Percentiles rank a stretch among this genome's conserved stretches.
Conservation (phyloP, 75 land plant genomes). For the Picea glauca region DNA sequence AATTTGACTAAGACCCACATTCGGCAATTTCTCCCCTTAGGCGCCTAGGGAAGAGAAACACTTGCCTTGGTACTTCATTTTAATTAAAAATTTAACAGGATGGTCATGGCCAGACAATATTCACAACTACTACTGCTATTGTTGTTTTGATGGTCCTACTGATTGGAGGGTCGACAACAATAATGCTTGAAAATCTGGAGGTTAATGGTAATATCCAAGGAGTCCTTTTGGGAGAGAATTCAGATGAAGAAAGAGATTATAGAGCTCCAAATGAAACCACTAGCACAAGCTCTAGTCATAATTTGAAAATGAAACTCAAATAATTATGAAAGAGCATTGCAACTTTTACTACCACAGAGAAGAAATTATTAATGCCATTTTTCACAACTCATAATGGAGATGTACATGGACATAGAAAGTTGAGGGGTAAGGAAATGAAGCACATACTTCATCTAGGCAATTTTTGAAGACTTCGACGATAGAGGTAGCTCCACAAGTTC, state of each 20-base stretch:
- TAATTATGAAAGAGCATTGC: conserved; percentile 72
- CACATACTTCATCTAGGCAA: too few species aligned
- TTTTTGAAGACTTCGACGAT: too few species aligned
- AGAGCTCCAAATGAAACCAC: conserved; percentile 39
- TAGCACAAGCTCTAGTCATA: conserved; percentile 34
- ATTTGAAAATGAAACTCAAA: conserved; percentile 70
- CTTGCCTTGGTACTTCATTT: too few species aligned
- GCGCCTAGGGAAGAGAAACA: too few species aligned
- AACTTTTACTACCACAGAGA: conserved; percentile 74
- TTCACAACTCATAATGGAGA: conserved; percentile 74
- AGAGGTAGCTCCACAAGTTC: too few species aligned
- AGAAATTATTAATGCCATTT: conserved; percentile 87
- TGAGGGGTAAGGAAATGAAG: neutral
- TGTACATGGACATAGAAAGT: conserved; percentile 20
- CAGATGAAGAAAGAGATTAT: conserved; percentile 59
- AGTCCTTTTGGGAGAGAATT: conserved; percentile 34
- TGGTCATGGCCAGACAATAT: conserved; percentile 81
- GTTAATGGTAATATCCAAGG: conserved; percentile 66
- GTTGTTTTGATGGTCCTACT: conserved; percentile 84
- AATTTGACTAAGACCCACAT: conserved; percentile 90
- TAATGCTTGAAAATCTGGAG: conserved; percentile 82
- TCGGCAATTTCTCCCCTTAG: too few species aligned
- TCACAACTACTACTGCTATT: conserved; percentile 93
- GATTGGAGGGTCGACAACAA: conserved; percentile 91
- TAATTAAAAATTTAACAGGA: too few species aligned